Conservation (phyloP, 202 grass and related monocot species). For the Schoenoplectus triqueter region DNA sequence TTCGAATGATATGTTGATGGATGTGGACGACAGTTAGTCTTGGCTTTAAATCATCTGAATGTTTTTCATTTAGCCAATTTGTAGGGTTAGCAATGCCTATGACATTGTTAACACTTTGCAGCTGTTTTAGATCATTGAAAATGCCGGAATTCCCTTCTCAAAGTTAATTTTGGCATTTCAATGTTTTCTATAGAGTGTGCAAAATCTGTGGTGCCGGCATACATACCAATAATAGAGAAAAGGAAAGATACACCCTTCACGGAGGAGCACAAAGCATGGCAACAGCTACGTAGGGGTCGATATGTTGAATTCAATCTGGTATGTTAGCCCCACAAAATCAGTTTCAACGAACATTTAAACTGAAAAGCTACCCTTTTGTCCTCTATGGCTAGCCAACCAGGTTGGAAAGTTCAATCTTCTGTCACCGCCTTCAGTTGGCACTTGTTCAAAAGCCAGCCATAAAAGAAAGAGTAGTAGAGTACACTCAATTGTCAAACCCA, state of each 20-base stretch:
- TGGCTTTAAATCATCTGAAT: background rate
- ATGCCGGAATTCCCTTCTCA: background rate
- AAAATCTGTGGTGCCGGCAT: slow-evolving; percentile 85
- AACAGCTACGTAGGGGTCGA: slow-evolving; percentile 87
- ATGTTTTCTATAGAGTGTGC: slow-evolving; percentile 66
- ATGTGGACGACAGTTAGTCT: background rate
- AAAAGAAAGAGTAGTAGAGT: background rate
- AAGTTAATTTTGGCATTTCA: slow-evolving; percentile 10
- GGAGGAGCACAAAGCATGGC: slow-evolving; percentile 93
- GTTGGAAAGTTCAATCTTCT: background rate
- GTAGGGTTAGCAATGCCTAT: background rate
- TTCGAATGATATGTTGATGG: background rate
- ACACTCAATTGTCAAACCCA: background rate
- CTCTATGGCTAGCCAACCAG: background rate
- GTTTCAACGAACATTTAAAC: background rate
- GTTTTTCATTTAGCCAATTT: background rate
- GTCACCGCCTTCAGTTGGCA: background rate
- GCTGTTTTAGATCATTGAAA: background rate
- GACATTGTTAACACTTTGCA: background rate
- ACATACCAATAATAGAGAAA: slow-evolving; percentile 85
- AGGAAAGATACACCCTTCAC: slow-evolving; percentile 86
- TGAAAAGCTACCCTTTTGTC: background rate
- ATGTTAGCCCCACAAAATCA: slow-evolving; percentile 25
- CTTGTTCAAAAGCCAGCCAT: background rate
- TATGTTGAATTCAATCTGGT: slow-evolving; percentile 99